phyloP scores from a whole-genome alignment of 306 rosid species.

The Lotus japonicus region DNA sequence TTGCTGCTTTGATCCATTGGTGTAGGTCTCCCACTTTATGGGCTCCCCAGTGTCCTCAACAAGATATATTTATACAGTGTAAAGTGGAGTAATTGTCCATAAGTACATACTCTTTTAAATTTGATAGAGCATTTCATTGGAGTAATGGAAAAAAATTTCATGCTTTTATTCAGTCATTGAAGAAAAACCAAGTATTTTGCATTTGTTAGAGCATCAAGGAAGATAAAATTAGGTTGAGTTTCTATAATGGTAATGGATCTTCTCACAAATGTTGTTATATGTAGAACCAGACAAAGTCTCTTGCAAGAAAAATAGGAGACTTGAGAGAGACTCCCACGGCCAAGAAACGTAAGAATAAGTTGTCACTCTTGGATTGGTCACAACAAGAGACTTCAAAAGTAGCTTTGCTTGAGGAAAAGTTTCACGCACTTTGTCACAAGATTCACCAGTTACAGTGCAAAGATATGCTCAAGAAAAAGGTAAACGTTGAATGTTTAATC shows the following conservation, averaged over 20 bases:
- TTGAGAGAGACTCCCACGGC: slow-evolving; percentile 32
- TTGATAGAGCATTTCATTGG: neutral
- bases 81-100: neutral
- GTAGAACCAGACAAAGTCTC: slow-evolving; percentile 60
- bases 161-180: neutral
- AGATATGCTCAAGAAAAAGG: slow-evolving; percentile 59
- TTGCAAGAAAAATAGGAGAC: slow-evolving; percentile 45
- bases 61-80: neutral
- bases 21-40: too few relatives aligned
- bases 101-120: neutral
- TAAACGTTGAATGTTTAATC: slow-evolving; percentile 6
- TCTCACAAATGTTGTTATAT: slow-evolving; percentile 32
- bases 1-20: too few relatives aligned
- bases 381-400: slow-evolving; percentile 31
- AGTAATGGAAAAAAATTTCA: neutral
- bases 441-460: slow-evolving; percentile 65
- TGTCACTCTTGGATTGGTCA: slow-evolving; percentile 39
- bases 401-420: slow-evolving; percentile 58
- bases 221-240: slow-evolving; percentile 12
- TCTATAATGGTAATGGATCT: slow-evolving; percentile 7
- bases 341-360: slow-evolving; percentile 27
- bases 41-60: too few relatives aligned
- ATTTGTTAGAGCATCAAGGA: neutral
- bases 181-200: neutral
- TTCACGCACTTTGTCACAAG: slow-evolving; percentile 54